These are phyloP conservation scores for Candolleomyces efflorescens DNA, from an alignment of 768 basidiomycete genomes.

Conservation along the genomic window DNA sequence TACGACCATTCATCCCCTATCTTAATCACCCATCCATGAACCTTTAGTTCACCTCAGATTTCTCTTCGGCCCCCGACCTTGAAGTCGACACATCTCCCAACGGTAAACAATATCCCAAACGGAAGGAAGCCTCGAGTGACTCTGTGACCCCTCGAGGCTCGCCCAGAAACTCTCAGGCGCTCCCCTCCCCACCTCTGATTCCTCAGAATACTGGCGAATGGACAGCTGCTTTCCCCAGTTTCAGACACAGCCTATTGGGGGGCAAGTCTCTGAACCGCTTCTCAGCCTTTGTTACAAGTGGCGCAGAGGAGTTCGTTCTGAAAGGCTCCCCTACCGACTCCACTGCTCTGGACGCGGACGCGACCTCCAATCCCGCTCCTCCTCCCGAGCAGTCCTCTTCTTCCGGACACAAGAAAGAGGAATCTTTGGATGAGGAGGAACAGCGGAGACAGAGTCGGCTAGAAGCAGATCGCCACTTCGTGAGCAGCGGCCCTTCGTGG, in stretches of 20 bases:
- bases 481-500: conserved; percentile 72
- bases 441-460: conserved; percentile 32
- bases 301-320: conserved; percentile 81
- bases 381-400: neutral
- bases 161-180: conserved; percentile 33
- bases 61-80: conserved; percentile 41
- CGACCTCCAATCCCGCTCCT: neutral
- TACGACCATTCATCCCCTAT: neutral
- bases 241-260: conserved; percentile 66
- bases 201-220: conserved; percentile 74
- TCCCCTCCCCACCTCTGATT: conserved; percentile 37
- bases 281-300: conserved; percentile 81
- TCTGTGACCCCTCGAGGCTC: conserved; percentile 49
- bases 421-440: conserved; percentile 38
- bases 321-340: conserved; percentile 40
- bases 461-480: conserved; percentile 66
- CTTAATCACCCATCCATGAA: conserved; percentile 2
- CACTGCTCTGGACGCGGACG: neutral
- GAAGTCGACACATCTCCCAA: conserved; percentile 30
- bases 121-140: conserved; percentile 17
- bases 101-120: conserved; percentile 17
- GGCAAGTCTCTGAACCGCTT: conserved; percentile 83
- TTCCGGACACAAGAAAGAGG: conserved; percentile 24
- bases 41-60: conserved; percentile 61
- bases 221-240: conserved; percentile 53